Base-by-base conservation (phyloP, 2,329 filamentous ascomycete genomes). In the Botrytis byssoidea region DNA sequence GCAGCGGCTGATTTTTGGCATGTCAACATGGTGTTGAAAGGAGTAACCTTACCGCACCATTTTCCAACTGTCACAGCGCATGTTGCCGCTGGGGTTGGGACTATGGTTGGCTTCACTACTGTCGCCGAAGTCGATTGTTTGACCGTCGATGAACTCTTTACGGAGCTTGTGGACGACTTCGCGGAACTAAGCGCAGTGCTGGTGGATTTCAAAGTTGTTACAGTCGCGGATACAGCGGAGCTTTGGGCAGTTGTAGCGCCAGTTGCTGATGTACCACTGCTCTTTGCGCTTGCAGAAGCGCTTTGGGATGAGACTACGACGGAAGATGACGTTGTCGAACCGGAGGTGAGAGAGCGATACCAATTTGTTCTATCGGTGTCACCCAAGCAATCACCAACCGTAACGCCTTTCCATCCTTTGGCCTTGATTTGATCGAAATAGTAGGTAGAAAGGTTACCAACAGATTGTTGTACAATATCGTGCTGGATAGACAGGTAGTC, bases 331-430 rank as follows among this genome's bases (percentile, higher is more conserved):
- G 46, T 40, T n/a, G 48, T 67, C 12, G 61, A 37, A 18, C 12
- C 40, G 48, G 70, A 44, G 20, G 22, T 46, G 40, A 78, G 48
- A 63, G 76, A 69, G 16, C 77, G 75, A 66, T 86, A 86, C 85
- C 85, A 86, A 61, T 81, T 79, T 16, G 79, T 80, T 35, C 55
- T 66, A n/a, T 76, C 73, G 16, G 83, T 76, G 74, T 86, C 84
- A 4, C 82, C 82, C 57, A 86, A 76, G 75, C 85, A 86, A 55
- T 85, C 81, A 0, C 84, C 85, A 61, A 85, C 82, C 5, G 84
- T 83, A 37, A 85, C 84, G 74, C 80, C 82, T 79, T 75, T 74
- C 73, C 82, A 80, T 0, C 83, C 83, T 51, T 81, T 81, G 4
- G 70, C 74, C 42, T 78, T 75, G 57, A 85, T 80, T 70, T 73